Evolutionary conservation across 1,284 basidiomycete genomes (phyloP).

Genomic region (Ustilago loliicola): DNA sequence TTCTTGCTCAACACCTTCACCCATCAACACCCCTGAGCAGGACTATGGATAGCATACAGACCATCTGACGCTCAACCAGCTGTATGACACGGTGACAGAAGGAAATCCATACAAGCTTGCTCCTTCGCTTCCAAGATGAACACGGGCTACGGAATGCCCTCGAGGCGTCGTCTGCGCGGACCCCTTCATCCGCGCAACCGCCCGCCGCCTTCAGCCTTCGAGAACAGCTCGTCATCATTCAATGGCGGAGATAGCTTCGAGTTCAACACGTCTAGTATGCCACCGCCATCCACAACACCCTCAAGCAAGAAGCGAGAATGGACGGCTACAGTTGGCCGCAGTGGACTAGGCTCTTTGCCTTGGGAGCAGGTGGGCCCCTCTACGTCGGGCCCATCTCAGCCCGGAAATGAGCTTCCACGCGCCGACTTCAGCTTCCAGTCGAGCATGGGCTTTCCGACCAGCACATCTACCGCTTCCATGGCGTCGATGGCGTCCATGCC

Average conservation of each 20-base stretch:
- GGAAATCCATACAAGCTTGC: background rate
- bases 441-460: constrained; percentile 23
- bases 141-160: constrained; percentile 45
- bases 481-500: constrained; percentile 38
- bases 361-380: constrained; percentile 45
- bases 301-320: constrained; percentile 41
- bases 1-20: background rate
- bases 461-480: constrained; percentile 27
- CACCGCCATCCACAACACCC: constrained; percentile 20
- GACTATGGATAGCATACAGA: background rate
- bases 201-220: constrained; percentile 21
- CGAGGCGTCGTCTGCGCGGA: constrained; percentile 33
- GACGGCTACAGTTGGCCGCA: constrained; percentile 30
- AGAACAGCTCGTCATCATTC: background rate
- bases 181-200: constrained; percentile 42
- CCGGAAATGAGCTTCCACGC: constrained; percentile 6
- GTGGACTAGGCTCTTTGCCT: constrained; percentile 26
- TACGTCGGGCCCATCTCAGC: constrained; percentile 19
- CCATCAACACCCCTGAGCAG: constrained; percentile 2
- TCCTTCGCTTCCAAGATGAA: constrained; percentile 24
- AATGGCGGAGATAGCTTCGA: background rate
- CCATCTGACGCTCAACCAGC: background rate
- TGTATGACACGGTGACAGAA: background rate
- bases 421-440: constrained; percentile 46
- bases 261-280: constrained; percentile 12